These are phyloP conservation scores for Annulohypoxylon nitens DNA, from an alignment of 495 filamentous ascomycete genomes.

Conservation along the genomic window DNA sequence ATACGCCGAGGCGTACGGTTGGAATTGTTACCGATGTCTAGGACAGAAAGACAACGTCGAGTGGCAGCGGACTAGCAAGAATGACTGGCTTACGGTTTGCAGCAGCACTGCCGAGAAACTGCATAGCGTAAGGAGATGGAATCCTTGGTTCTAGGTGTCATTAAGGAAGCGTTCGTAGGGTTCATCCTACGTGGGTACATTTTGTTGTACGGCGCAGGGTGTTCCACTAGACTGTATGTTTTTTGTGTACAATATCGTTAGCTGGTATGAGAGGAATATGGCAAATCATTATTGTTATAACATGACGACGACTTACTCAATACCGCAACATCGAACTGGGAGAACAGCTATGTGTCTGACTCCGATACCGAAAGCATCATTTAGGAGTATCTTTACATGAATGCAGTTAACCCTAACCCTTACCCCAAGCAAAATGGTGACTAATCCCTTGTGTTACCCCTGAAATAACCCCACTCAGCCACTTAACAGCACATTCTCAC, in stretches of 20 bases:
- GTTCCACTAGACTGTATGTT: too few relatives aligned
- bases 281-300: too few relatives aligned
- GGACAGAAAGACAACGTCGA: constrained; percentile 37
- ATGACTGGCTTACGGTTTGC: constrained; percentile 43
- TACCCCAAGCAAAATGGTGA: background rate
- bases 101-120: constrained; percentile 32
- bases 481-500: background rate
- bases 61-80: constrained; percentile 42
- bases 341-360: too few relatives aligned
- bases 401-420: constrained; percentile 1
- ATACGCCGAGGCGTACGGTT: constrained; percentile 43
- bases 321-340: too few relatives aligned
- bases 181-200: background rate
- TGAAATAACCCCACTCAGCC: background rate
- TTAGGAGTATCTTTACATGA: too few relatives aligned
- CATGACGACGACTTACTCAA: too few relatives aligned
- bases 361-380: too few relatives aligned
- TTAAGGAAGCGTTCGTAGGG: background rate
- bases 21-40: constrained; percentile 40
- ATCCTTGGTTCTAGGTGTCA: constrained; percentile 34
- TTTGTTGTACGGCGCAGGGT: too few relatives aligned
- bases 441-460: background rate
- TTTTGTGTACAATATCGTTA: too few relatives aligned
- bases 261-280: too few relatives aligned
- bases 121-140: constrained; percentile 37